Evolutionary conservation across 768 basidiomycete genomes (phyloP), one percentile per base, ranked within the genome.

Genomic region (Pseudohyphozyma bogoriensis): DNA sequence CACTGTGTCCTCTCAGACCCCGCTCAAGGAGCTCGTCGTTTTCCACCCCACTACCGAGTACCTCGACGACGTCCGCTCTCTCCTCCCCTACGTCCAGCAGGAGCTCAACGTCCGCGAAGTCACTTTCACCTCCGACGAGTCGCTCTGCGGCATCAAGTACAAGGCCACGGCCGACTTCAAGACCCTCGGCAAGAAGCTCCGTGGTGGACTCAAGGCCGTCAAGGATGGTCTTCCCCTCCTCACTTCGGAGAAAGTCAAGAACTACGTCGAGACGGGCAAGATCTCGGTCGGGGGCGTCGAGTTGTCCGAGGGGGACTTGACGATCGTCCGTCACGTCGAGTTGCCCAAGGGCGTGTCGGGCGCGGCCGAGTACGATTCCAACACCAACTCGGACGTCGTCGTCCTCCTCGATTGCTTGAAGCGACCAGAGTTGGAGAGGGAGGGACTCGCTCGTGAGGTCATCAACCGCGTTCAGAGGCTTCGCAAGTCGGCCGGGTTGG

Each of bases 21-120:
- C 95, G 0, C 76, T 99, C 60, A 88, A 85, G 71, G 91, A 96
- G 72, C 79, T 99, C 37, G 75, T 92, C 62, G 83, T 99, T 56
- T 97, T 92, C 86, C 93, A 97, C 73, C 81, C 87, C 20, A 85
- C 89, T 62, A 73, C 78, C 39, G 79, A 83, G 71, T 97, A 89
- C 76, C 79, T 95, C 56, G 82, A 81, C 50, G 95, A 99, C 72
- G 83, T 89, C 71, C 80, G 80, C 67, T 83, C 86, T 5, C 79
- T 99, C 56, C 84, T 87, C 65, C 79, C 83, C 44, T 97, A 97
- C 77, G 84, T 99, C 69, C 79, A 84, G 68, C 92, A 89, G 20
- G 93, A 99, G 73, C 83, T 99, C 69, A 99, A 99, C 75, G 83
- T 97, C 59, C 88, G 90, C 29, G 84, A 88, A 66, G 77, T 99